These are phyloP conservation scores for Yamadazyma paraphyllophila DNA, from an alignment of 805 yeast genomes.

Conservation along the genomic window DNA sequence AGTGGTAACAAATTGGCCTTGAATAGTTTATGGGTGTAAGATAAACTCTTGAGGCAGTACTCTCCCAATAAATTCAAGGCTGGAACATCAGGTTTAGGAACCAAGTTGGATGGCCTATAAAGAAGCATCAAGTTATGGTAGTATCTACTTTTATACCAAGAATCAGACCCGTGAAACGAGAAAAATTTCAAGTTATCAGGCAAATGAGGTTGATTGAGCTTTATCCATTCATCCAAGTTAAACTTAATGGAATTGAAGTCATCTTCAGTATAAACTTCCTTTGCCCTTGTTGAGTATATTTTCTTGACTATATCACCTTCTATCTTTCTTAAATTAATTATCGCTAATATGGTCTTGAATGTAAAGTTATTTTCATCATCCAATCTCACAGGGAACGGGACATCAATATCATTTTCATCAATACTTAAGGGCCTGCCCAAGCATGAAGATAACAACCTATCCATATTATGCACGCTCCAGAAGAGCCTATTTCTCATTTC, in stretches of 20 bases:
- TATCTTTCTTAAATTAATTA: slow-evolving; percentile 43
- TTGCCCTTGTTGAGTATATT: slow-evolving; percentile 46
- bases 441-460: slow-evolving; percentile 46
- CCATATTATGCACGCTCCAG: slow-evolving; percentile 51
- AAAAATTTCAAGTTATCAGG: slow-evolving; percentile 35
- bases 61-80: slow-evolving; percentile 43
- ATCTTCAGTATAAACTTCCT: slow-evolving; percentile 17
- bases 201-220: slow-evolving; percentile 27
- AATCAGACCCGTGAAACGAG: slow-evolving; percentile 25
- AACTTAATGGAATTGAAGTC: slow-evolving; percentile 2
- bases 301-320: slow-evolving; percentile 47
- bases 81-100: slow-evolving; percentile 43
- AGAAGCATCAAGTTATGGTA: slow-evolving; percentile 46
- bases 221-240: slow-evolving; percentile 27
- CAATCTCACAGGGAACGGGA: slow-evolving; percentile 39
- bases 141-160: slow-evolving; percentile 42
- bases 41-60: slow-evolving; percentile 43
- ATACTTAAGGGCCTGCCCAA: slow-evolving; percentile 50
- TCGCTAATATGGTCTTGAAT: slow-evolving; percentile 37
- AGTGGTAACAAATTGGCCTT: slow-evolving; percentile 44
- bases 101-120: slow-evolving; percentile 49
- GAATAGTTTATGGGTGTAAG: slow-evolving; percentile 46
- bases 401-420: slow-evolving; percentile 50
- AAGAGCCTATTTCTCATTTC: slow-evolving; percentile 47
- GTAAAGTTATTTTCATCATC: slow-evolving; percentile 41